Evolutionary conservation across 2,329 filamentous ascomycete genomes (phyloP).

Genomic region (Trichophyton benhamiae): DNA sequence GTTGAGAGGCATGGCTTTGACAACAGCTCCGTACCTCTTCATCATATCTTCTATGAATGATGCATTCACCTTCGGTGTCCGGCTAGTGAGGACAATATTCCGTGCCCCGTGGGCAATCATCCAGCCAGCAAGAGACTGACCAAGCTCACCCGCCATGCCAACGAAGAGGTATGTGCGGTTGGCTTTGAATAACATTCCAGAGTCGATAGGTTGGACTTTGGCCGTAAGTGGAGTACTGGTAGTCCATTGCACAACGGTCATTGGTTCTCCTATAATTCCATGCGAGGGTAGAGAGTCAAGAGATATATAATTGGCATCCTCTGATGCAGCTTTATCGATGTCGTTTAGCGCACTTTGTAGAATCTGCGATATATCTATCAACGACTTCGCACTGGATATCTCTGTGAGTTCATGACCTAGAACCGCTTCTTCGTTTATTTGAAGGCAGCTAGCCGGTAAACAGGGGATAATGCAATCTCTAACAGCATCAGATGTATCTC

Average conservation of each 20-base stretch:
- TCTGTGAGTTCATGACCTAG: not conserved
- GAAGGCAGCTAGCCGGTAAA: not conserved
- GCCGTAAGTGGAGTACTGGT: not conserved
- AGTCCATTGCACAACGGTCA: not conserved
- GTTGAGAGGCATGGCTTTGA: not conserved
- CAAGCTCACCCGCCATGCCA: constrained; percentile 22
- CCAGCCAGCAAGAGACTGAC: constrained; percentile 21
- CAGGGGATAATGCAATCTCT: not conserved
- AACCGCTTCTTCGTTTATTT: not conserved
- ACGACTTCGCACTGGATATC: not conserved
- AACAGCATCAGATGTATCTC: not conserved
- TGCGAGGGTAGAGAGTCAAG: not conserved
- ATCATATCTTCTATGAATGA: constrained; percentile 11
- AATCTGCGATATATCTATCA: not conserved
- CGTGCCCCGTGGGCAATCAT: constrained; percentile 22
- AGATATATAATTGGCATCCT: not conserved
- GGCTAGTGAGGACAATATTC: constrained; percentile 22
- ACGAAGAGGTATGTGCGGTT: constrained; percentile 24
- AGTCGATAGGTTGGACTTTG: not conserved
- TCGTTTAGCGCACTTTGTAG: not conserved
- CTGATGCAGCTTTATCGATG: not conserved
- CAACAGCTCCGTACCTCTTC: not conserved
- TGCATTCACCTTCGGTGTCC: constrained; percentile 18
- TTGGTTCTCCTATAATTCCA: not conserved
- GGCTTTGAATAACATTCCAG: not conserved